phyloP scores from a whole-genome alignment of 2,329 filamentous ascomycete genomes.

The Hirsutella minnesotensis region DNA sequence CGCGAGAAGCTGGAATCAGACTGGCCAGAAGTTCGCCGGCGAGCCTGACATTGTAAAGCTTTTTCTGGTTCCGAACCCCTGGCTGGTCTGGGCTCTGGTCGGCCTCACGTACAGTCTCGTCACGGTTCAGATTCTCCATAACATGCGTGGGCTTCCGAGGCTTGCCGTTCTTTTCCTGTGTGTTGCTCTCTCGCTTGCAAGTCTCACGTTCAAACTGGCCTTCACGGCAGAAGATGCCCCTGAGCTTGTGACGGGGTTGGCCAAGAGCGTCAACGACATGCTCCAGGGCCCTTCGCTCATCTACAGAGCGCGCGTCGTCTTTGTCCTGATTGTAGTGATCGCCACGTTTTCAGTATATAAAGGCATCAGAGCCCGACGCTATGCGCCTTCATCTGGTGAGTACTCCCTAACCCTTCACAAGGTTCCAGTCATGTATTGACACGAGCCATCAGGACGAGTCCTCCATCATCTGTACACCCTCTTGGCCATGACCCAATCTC shows the following conservation, averaged over 20 bases:
- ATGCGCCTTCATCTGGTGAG: slow-evolving; percentile 18
- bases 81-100: slow-evolving; percentile 64
- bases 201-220: slow-evolving; percentile 76
- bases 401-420: not conserved
- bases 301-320: slow-evolving; percentile 35
- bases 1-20: slow-evolving; percentile 82
- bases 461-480: slow-evolving; percentile 64
- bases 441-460: slow-evolving; percentile 21
- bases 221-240: slow-evolving; percentile 84
- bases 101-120: slow-evolving; percentile 55
- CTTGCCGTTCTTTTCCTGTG: slow-evolving; percentile 27
- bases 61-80: slow-evolving; percentile 52
- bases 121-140: slow-evolving; percentile 30
- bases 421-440: not conserved
- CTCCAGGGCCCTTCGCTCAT: slow-evolving; percentile 33
- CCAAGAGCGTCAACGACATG: slow-evolving; percentile 24
- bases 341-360: slow-evolving; percentile 26
- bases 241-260: slow-evolving; percentile 53
- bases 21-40: slow-evolving; percentile 91
- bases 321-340: slow-evolving; percentile 31
- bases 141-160: slow-evolving; percentile 28
- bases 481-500: slow-evolving; percentile 77
- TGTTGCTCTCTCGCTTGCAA: slow-evolving; percentile 33
- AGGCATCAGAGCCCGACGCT: slow-evolving; percentile 17
- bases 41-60: slow-evolving; percentile 71